phyloP scores from a whole-genome alignment of 345 rosid species.

The Dovyalis caffra region DNA sequence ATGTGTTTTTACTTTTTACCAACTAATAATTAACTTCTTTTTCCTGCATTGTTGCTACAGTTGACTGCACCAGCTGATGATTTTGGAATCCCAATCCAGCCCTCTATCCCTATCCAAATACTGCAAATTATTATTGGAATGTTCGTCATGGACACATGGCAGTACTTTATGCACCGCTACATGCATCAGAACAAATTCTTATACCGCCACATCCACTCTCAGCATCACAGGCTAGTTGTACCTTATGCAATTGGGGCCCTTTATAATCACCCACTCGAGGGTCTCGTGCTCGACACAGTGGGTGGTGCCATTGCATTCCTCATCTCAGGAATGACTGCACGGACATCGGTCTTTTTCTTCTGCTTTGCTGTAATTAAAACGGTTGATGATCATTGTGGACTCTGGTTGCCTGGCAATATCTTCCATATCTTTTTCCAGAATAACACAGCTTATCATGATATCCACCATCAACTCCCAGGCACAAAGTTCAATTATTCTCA shows the following conservation, averaged over 20 bases:
- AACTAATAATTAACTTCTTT: conserved; percentile 1
- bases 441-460: conserved; percentile 69
- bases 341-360: conserved; percentile 62
- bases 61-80: conserved; percentile 46
- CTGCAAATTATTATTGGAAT: conserved; percentile 54
- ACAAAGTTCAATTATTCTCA: conserved; percentile 72
- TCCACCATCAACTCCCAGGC: conserved; percentile 73
- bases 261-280: conserved; percentile 67
- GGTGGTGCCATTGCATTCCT: conserved; percentile 72
- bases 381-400: conserved; percentile 72
- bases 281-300: conserved; percentile 63
- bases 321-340: conserved; percentile 70
- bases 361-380: conserved; percentile 64
- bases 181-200: conserved; percentile 74
- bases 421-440: conserved; percentile 59
- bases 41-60: conserved; percentile 31
- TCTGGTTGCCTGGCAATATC: conserved; percentile 66
- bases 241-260: conserved; percentile 74
- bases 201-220: conserved; percentile 67
- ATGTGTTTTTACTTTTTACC: background rate
- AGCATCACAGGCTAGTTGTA: conserved; percentile 67
- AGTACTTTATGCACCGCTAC: conserved; percentile 64
- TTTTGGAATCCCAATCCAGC: conserved; percentile 46
- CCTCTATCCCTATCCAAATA: conserved; percentile 43
- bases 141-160: conserved; percentile 73